Evolutionary conservation across 805 yeast species (phyloP).

Genomic region (Saturnispora besseyi): DNA sequence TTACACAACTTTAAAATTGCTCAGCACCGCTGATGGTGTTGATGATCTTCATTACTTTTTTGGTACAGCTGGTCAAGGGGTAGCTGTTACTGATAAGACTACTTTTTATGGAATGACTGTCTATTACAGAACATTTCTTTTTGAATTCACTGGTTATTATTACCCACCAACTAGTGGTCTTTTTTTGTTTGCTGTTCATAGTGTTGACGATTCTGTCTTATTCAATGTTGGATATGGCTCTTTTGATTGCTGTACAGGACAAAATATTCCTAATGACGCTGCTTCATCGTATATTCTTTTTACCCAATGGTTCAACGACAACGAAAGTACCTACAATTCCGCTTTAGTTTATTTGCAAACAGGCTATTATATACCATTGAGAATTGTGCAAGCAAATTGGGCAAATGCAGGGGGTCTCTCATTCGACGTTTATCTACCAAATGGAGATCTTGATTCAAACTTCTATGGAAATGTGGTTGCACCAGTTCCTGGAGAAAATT

Average conservation of each 20-base stretch:
- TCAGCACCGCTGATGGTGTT: neutral
- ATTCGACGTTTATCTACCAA: neutral
- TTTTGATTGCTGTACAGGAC: constrained; percentile 28
- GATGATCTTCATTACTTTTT: neutral
- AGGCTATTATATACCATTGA: constrained; percentile 14
- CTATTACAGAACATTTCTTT: constrained; percentile 4
- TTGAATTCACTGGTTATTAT: constrained; percentile 15
- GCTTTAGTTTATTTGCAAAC: constrained; percentile 9
- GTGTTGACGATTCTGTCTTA: constrained; percentile 27
- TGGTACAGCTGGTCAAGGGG: neutral
- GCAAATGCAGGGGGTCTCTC: neutral
- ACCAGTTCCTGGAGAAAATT: neutral
- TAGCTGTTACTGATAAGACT: neutral
- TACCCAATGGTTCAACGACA: neutral
- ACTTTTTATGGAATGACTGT: constrained; percentile 8
- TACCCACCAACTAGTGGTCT: constrained; percentile 24
- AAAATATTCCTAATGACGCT: neutral
- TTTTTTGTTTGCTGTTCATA: constrained; percentile 17
- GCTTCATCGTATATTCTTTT: neutral
- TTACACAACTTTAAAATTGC: neutral
- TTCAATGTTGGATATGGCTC: constrained; percentile 27
- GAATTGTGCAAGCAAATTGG: constrained; percentile 9
- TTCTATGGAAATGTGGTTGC: neutral
- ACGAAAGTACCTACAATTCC: neutral
- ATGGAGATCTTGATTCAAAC: neutral